A percentile compares a stretch with the other conserved stretches of the same genome.
Evolutionary conservation across 495 filamentous ascomycete species (phyloP).

Genomic region (Sabuloglossum arenarium): DNA sequence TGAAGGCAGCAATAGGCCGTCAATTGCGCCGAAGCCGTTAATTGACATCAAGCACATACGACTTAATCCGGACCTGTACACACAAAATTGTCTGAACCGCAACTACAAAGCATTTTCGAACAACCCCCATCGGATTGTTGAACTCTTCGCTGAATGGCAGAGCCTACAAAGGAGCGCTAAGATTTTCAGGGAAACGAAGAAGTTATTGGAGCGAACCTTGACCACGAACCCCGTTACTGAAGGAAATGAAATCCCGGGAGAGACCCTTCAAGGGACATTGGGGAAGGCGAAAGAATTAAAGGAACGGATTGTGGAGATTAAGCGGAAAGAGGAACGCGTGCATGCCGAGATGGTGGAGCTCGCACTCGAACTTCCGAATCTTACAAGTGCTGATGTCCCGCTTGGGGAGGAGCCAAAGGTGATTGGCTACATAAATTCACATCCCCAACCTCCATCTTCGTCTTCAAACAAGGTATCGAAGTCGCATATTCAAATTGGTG

Average conservation of each 20-base stretch:
- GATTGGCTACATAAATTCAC: slow-evolving; percentile 46
- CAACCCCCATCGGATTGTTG: slow-evolving; percentile 46
- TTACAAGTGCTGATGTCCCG: slow-evolving; percentile 58
- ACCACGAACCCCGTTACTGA: no score
- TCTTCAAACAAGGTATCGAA: slow-evolving; percentile 30
- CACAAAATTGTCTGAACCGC: slow-evolving; percentile 60
- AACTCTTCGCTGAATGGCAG: slow-evolving; percentile 45
- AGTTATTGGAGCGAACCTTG: slow-evolving; percentile 18
- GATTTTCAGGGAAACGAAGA: slow-evolving; percentile 33
- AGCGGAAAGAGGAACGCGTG: slow-evolving; percentile 34
- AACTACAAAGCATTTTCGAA: slow-evolving; percentile 53
- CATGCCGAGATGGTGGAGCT: slow-evolving; percentile 48
- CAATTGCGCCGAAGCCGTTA: slow-evolving; percentile 59
- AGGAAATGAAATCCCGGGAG: no score
- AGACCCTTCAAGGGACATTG: slow-evolving; percentile 5
- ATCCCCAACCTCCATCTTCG: slow-evolving; percentile 20
- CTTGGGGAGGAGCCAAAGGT: slow-evolving; percentile 36
- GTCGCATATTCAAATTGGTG: slow-evolving; percentile 71
- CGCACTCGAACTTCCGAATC: slow-evolving; percentile 67
- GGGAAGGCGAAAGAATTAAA: slow-evolving; percentile 51
- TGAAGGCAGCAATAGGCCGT: slow-evolving; percentile 21
- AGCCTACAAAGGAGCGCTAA: slow-evolving; percentile 30
- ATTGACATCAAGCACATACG: slow-evolving; percentile 82
- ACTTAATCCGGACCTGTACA: slow-evolving; percentile 53
- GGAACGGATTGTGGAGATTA: slow-evolving; percentile 34